Evolutionary conservation across 331 rosid genomes (phyloP).

Genomic region (Pyracantha coccinea): DNA sequence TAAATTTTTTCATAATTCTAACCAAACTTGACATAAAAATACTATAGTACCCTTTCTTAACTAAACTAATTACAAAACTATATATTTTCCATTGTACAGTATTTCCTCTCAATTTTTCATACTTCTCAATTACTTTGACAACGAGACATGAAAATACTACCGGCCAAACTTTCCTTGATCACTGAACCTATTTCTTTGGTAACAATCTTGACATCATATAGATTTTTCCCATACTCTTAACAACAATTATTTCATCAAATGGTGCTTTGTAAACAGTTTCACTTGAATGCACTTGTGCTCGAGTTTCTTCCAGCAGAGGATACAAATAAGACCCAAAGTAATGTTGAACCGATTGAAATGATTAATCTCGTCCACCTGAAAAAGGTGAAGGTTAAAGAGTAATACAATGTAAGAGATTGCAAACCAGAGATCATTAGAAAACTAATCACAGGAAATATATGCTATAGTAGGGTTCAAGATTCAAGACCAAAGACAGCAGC

Average conservation of each 20-base stretch:
- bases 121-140: too few species aligned
- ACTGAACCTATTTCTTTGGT: not conserved
- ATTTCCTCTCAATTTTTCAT: too few species aligned
- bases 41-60: too few species aligned
- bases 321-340: not conserved
- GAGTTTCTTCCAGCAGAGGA: conserved; percentile 9
- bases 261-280: not conserved
- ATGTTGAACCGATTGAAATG: not conserved
- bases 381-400: not conserved
- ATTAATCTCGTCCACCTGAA: conserved; percentile 5
- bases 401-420: not conserved
- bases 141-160: not conserved
- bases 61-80: too few species aligned
- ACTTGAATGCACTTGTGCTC: not conserved
- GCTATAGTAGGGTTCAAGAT: too few species aligned
- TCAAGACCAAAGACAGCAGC: too few species aligned
- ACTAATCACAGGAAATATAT: too few species aligned
- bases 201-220: not conserved
- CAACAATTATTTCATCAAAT: not conserved
- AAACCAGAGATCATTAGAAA: too few species aligned
- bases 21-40: too few species aligned
- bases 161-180: not conserved
- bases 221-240: not conserved
- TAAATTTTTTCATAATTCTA: too few species aligned
- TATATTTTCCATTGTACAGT: too few species aligned